phyloP scores from a whole-genome alignment of 768 basidiomycete species.

The Podaxis rugospora region DNA sequence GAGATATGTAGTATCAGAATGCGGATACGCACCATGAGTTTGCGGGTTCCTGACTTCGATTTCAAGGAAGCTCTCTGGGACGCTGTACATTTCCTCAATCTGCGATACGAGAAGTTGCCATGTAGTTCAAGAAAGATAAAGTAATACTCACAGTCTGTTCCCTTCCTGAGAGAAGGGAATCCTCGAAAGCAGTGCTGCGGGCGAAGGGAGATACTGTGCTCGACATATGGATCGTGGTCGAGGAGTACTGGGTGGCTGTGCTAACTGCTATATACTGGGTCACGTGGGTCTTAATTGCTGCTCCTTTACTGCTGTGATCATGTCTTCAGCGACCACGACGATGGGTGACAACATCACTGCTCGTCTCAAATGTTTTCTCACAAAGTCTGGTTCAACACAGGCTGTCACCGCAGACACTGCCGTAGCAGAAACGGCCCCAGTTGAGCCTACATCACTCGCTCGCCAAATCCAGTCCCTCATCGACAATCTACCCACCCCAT shows the following conservation, averaged over 20 bases:
- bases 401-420: not conserved
- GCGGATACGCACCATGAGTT: conserved; percentile 73
- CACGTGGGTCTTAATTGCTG: not conserved
- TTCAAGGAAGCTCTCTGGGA: conserved; percentile 95
- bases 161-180: conserved; percentile 41
- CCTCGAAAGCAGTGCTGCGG: conserved; percentile 53
- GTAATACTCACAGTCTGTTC: conserved; percentile 51
- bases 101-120: conserved; percentile 24
- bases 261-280: not conserved
- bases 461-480: conserved; percentile 8
- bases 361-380: conserved; percentile 5
- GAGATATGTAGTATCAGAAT: not conserved
- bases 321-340: not conserved
- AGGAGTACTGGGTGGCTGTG: not conserved
- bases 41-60: conserved; percentile 97
- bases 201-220: conserved; percentile 59
- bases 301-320: not conserved
- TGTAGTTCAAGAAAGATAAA: not conserved
- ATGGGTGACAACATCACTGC: not conserved
- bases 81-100: conserved; percentile 98
- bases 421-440: not conserved
- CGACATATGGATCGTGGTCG: conserved; percentile 21
- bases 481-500: not conserved
- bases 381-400: not conserved
- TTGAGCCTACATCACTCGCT: conserved; percentile 1